Evolutionary conservation across 2,329 filamentous ascomycete species (phyloP).

Genomic region (Teratosphaeria gauchensis): DNA sequence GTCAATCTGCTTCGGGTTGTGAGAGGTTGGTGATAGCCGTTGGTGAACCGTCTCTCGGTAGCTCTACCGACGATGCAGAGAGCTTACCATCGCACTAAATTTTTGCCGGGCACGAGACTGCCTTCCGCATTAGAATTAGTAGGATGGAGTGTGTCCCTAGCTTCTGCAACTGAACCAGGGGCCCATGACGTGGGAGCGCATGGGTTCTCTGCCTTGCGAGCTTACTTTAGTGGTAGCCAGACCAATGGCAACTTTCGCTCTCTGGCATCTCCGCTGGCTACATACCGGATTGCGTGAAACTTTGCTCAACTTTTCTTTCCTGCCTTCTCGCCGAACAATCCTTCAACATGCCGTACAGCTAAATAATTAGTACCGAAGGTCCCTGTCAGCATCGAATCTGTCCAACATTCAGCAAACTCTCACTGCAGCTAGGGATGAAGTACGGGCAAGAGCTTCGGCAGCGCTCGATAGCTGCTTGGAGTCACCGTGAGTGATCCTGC

Average conservation of each 20-base stretch:
- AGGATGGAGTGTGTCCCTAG: not conserved
- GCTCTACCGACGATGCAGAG: not conserved
- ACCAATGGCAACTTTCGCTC: not conserved
- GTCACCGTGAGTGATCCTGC: constrained; percentile 49
- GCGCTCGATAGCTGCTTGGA: constrained; percentile 75
- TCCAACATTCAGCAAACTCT: not conserved
- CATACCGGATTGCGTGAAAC: not conserved
- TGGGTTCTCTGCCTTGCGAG: not conserved
- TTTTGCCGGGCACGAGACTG: not conserved
- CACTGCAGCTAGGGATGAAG: constrained; percentile 50
- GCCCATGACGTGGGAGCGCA: not conserved
- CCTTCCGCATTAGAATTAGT: not conserved
- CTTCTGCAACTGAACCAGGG: not conserved
- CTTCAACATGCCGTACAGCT: not conserved
- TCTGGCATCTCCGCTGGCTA: not conserved
- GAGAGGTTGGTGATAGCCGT: not conserved
- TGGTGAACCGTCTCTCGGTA: not conserved
- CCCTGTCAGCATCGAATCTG: not conserved
- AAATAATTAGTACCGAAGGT: not conserved
- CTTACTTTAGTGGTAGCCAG: not conserved
- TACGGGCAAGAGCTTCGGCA: constrained; percentile 65
- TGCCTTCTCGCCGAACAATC: not conserved
- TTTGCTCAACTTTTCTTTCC: not conserved
- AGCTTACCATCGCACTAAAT: not conserved
- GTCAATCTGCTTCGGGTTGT: not conserved